Percentiles rank a stretch among this genome's conserved stretches.
Evolutionary conservation across 768 basidiomycete species (phyloP).

Genomic region (Lactarius hengduanensis): DNA sequence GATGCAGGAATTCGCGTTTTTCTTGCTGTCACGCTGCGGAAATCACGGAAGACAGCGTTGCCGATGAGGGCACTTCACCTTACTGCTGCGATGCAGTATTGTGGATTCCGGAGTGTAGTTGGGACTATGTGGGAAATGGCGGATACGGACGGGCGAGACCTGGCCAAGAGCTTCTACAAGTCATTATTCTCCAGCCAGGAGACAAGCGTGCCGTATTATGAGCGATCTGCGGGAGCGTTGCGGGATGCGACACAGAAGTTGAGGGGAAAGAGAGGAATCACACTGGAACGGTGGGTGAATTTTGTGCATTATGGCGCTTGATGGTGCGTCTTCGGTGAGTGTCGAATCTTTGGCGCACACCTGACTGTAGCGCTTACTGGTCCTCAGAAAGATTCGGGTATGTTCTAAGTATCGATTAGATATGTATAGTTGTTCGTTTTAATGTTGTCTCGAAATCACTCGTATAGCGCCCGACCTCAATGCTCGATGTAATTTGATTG

Average conservation of each 20-base stretch:
- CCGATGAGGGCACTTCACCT: too few relatives aligned
- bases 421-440: neutral
- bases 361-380: neutral
- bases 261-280: neutral
- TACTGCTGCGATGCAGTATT: too few relatives aligned
- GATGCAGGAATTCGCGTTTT: too few relatives aligned
- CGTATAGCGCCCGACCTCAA: neutral
- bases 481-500: neutral
- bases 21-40: too few relatives aligned
- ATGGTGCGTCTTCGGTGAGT: neutral
- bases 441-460: neutral
- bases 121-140: too few relatives aligned
- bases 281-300: conserved; percentile 14
- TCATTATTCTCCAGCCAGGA: too few relatives aligned
- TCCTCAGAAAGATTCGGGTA: neutral
- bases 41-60: too few relatives aligned
- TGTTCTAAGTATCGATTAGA: neutral
- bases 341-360: neutral
- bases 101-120: too few relatives aligned
- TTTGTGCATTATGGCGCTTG: conserved; percentile 17
- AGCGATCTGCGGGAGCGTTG: too few relatives aligned
- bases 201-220: too few relatives aligned
- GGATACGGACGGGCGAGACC: too few relatives aligned
- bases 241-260: neutral
- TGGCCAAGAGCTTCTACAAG: too few relatives aligned